Percentiles rank a stretch among this genome's conserved stretches.
Evolutionary conservation across 257 asterid genomes (phyloP).

Genomic region (Marsdenia floribunda): DNA sequence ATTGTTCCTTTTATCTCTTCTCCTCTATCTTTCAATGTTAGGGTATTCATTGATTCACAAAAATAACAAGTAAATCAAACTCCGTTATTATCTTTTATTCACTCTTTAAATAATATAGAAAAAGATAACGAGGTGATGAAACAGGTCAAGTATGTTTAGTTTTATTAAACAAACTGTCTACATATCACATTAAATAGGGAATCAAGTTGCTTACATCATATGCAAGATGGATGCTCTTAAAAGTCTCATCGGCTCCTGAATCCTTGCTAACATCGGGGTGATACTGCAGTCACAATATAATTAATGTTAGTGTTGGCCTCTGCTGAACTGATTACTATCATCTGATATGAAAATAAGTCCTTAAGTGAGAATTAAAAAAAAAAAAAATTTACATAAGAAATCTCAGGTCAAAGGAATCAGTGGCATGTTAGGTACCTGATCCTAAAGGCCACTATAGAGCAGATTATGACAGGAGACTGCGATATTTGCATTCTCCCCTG

Average conservation of each 20-base stretch:
- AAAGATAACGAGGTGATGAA: not conserved
- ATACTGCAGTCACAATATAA: slow-evolving; percentile 49
- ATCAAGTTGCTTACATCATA: slow-evolving; percentile 56
- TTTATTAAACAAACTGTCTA: not conserved
- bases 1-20: too few species aligned
- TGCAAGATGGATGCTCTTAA: slow-evolving; percentile 75
- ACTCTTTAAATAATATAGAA: not conserved
- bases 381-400: not conserved
- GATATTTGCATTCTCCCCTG: not conserved
- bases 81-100: not conserved
- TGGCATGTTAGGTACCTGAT: not conserved
- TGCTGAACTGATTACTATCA: not conserved
- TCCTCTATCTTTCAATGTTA: too few species aligned
- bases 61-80: not conserved
- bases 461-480: not conserved
- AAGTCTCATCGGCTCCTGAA: slow-evolving; percentile 57
- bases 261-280: slow-evolving; percentile 93
- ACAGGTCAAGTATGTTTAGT: not conserved
- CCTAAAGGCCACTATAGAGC: not conserved
- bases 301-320: slow-evolving; percentile 10
- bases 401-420: not conserved
- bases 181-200: not conserved
- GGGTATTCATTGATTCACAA: too few species aligned
- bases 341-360: slow-evolving; percentile 7
- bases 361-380: not conserved